Percentiles rank a stretch among this genome's conserved stretches.
Conservation (phyloP, 768 basidiomycete genomes). For the Suillus paluster region DNA sequence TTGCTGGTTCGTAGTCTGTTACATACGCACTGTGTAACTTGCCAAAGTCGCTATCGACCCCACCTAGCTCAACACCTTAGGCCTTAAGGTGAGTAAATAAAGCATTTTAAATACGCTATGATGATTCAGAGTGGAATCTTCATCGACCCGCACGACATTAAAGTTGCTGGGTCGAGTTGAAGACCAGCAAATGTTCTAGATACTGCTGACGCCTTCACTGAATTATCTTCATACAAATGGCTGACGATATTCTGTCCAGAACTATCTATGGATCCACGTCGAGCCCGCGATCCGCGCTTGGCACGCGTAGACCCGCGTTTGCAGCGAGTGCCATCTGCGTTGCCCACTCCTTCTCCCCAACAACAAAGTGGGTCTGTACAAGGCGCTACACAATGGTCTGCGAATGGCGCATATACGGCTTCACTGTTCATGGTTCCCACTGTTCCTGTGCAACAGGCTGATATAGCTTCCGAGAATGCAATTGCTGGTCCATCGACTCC, state of each 20-base stretch:
- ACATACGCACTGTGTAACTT: no score
- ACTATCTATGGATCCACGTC: constrained; percentile 72
- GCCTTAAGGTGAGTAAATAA: constrained; percentile 26
- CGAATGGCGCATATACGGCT: constrained; percentile 13
- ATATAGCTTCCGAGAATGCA: constrained; percentile 3
- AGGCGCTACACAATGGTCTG: constrained; percentile 23
- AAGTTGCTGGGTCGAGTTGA: constrained; percentile 64
- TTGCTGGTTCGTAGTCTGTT: not conserved
- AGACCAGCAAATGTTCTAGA: constrained; percentile 85
- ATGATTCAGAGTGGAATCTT: constrained; percentile 97
- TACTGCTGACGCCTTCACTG: constrained; percentile 76
- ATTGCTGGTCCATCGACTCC: constrained; percentile 8
- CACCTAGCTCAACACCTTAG: not conserved
- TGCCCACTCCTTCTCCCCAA: constrained; percentile 36
- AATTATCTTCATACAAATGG: constrained; percentile 19
- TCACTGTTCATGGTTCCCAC: not conserved
- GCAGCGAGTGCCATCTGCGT: constrained; percentile 50
- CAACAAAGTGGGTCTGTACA: constrained; percentile 11
- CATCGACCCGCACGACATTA: constrained; percentile 57
- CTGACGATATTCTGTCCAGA: constrained; percentile 17
- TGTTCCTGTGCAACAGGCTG: not conserved
- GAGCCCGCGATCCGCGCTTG: constrained; percentile 81
- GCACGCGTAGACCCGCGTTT: constrained; percentile 70
- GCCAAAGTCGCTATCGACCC: not conserved
- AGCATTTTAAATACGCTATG: constrained; percentile 33